A percentile compares a stretch with the other conserved stretches of the same genome.
phyloP scores from a whole-genome alignment of 192 early-diverging fungal species.

The Coemansia sp. region DNA sequence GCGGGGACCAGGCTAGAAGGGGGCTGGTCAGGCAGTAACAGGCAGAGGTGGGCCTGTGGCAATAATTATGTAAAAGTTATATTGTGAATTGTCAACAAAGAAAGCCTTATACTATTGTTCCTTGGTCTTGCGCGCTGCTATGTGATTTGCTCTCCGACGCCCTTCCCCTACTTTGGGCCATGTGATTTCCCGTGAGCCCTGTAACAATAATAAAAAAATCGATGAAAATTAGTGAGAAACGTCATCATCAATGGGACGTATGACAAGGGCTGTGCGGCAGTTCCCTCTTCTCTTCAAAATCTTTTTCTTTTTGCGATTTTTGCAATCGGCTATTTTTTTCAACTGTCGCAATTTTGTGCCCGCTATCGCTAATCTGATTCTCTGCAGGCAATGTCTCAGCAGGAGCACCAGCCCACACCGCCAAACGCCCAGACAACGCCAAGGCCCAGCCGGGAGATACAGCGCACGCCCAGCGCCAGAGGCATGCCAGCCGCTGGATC shows the following conservation, averaged over 20 bases:
- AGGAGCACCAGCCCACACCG: conserved; percentile 6
- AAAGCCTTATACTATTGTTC: no score
- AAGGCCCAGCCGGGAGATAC: neutral
- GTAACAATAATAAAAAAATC: no score
- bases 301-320: neutral
- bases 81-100: no score
- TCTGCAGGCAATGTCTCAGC: neutral
- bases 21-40: no score
- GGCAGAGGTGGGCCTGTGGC: no score
- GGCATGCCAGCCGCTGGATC: neutral
- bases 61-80: no score
- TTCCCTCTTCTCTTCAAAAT: neutral
- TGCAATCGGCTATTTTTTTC: neutral
- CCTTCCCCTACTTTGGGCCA: no score
- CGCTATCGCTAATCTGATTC: neutral
- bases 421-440: neutral
- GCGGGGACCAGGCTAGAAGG: no score
- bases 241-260: neutral
- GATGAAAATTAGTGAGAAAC: neutral
- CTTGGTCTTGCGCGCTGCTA: no score
- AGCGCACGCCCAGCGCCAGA: neutral
- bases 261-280: no score
- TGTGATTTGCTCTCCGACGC: no score
- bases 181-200: no score
- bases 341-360: neutral